Conservation (phyloP, 352 stramenopile genomes). For the Phytophthora nicotianae region DNA sequence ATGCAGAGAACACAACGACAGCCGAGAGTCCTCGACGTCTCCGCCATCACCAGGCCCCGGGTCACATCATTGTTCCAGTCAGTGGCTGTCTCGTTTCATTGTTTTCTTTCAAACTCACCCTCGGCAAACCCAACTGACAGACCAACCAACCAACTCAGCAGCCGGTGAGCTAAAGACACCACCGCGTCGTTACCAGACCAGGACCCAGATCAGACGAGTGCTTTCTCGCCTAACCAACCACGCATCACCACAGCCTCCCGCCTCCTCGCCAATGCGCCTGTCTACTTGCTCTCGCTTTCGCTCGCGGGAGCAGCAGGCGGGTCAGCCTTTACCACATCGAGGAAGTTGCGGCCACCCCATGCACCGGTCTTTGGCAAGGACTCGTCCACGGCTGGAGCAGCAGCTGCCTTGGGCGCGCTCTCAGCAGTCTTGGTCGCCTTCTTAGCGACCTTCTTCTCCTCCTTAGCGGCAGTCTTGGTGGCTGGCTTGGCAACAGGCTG, state of each 20-base stretch:
- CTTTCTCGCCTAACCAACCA: slow-evolving; percentile 30
- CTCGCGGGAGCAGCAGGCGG: slow-evolving; percentile 44
- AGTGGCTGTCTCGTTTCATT: slow-evolving; percentile 37
- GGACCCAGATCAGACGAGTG: slow-evolving; percentile 23
- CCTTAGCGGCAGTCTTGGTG: slow-evolving; percentile 41
- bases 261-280: slow-evolving; percentile 22
- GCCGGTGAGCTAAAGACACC: slow-evolving; percentile 14
- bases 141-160: slow-evolving; percentile 27
- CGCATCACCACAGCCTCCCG: slow-evolving; percentile 22
- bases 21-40: slow-evolving; percentile 28
- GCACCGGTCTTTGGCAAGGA: slow-evolving; percentile 67
- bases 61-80: slow-evolving; percentile 28
- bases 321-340: slow-evolving; percentile 86
- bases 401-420: slow-evolving; percentile 25
- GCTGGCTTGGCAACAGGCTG: slow-evolving; percentile 36
- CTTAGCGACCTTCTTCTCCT: slow-evolving; percentile 52
- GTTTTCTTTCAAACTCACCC: slow-evolving; percentile 38
- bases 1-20: slow-evolving; percentile 49
- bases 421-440: slow-evolving; percentile 45
- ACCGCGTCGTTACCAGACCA: slow-evolving; percentile 19
- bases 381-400: slow-evolving; percentile 41
- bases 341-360: slow-evolving; percentile 83
- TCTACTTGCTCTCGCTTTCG: slow-evolving; percentile 58
- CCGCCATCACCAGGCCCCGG: slow-evolving; percentile 18
- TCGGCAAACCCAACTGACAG: slow-evolving; percentile 32